Percentiles rank a stretch among this genome's conserved stretches.
phyloP scores from a whole-genome alignment of 257 asterid species.

The Rhazya stricta region DNA sequence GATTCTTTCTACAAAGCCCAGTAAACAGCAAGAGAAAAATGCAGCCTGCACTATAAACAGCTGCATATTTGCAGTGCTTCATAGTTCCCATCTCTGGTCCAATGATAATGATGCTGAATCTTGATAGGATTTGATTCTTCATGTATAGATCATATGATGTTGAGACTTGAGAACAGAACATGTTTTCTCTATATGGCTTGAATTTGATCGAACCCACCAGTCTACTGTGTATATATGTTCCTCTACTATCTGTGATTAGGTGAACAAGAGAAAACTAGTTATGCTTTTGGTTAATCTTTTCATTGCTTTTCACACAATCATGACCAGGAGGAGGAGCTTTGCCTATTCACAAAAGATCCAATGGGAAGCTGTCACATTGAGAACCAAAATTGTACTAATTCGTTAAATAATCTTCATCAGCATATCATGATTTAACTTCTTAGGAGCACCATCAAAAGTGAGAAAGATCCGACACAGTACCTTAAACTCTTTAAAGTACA shows the following conservation, averaged over 20 bases:
- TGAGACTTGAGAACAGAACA: background rate
- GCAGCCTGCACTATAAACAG: background rate
- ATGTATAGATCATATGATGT: background rate
- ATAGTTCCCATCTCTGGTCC: background rate
- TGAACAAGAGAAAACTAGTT: background rate
- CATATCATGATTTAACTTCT: slow-evolving; percentile 4
- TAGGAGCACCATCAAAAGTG: slow-evolving; percentile 9
- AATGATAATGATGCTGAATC: slow-evolving; percentile 7
- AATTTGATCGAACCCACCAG: too few relatives aligned
- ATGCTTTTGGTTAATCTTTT: slow-evolving; percentile 7
- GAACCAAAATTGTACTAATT: background rate
- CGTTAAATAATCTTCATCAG: background rate
- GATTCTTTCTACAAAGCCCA: background rate
- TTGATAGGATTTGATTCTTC: background rate
- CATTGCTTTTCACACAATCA: background rate
- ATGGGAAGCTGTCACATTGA: slow-evolving; percentile 12
- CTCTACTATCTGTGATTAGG: slow-evolving; percentile 8
- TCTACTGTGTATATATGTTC: background rate
- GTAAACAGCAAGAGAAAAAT: background rate
- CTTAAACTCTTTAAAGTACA: background rate
- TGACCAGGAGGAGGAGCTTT: background rate
- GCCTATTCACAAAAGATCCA: background rate
- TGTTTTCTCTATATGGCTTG: too few relatives aligned
- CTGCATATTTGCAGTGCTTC: background rate
- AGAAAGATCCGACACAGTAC: background rate